Evolutionary conservation across 2,329 filamentous ascomycete species (phyloP), one percentile per base, ranked within the genome.

Genomic region (Diaporthe australafricana): DNA sequence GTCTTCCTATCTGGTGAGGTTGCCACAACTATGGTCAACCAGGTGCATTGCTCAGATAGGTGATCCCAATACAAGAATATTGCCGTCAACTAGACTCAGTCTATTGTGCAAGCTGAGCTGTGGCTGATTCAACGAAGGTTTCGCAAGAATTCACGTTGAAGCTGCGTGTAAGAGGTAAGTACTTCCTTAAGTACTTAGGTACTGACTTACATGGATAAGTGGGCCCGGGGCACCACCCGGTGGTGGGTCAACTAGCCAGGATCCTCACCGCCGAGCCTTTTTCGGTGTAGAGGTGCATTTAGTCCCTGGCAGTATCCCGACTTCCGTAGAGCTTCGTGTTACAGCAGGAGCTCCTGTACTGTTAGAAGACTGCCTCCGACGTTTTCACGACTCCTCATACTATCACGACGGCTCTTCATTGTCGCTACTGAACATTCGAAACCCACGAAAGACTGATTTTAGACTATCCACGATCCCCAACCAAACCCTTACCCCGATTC

Each of bases 281-380:
- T 45, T 65, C 12, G 60, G 60, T 20, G 45, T 25, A 11, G 14
- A 65, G 45, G 2, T 65, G 42, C 60, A 50, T 25, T 50, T n/a
- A 50, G 25, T 48, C 45, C 14, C 14, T 65, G 60, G 60, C 60
- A 65, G 60, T 65, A 65, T 65, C 30, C 20, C 32, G 60, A 38
- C 60, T 50, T 38, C 60, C 60, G 42, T 32, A 48, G 60, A 65
- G 60, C 60, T 50, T 65, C 60, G 50, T 7, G 57, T 48, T 48
- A 22, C 42, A 48, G 57, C 57, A 47, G 11, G 57, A 63, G 42
- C 57, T 63, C 42, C 27, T 63, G 38, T 22, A 42, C 60, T 20
- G 30, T 30, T 5, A 16, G n/a, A 17, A 35, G n/a, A 47, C 42
- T 6, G n/a, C 42, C 25, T 5, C 17, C 32, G 42, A 20, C 7